Evolutionary conservation across 345 rosid species (phyloP), one percentile per base, ranked within the genome.

Genomic region (Salix purpurea): DNA sequence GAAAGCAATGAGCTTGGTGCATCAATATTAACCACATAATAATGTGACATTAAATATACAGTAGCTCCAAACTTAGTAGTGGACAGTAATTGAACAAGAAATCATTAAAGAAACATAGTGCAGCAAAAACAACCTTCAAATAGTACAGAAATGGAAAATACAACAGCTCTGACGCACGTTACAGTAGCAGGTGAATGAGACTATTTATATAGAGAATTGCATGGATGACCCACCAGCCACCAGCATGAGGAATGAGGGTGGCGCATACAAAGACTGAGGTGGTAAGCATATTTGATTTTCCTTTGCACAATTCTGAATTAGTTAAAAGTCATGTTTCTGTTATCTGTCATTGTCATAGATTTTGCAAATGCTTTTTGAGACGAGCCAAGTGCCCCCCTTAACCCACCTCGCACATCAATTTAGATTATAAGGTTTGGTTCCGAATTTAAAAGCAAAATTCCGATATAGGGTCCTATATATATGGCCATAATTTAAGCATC

Each of bases 271-370:
- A 36, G 71, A 74, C 81, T 80, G 86, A 86, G 72, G 87, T 85
- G 86, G 87, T 50, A 37, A 83, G 90, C 91, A 86, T 86, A 77
- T 76, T 52, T 76, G 34, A 30, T 36, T 39, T 67, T 24, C 58
- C 30, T 70, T 76, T 61, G 18, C 69, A 72, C 62, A 39, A 37
- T 82, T 66, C 76, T 72, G 65, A 69, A 21, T 18, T 66, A 34
- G 48, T 34, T 75, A 34, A 69, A 11, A 65, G 68, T 67, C 77
- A 36, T 77, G 56, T 74, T 80, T 86, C 79, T 11, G 60, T 83
- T 83, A 78, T 70, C 42, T 12, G 78, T 87, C 88, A 75, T 54
- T 79, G 62, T 83, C 79, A 39, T 58, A 62, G 69, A 50, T 61
- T 68, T 73, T 74, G 21, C 15, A 11, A 67, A 12, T 73, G 54